Evolutionary conservation across 345 rosid species (phyloP), one percentile per base, ranked within the genome.

Genomic region (Gossypium mustelinum): DNA sequence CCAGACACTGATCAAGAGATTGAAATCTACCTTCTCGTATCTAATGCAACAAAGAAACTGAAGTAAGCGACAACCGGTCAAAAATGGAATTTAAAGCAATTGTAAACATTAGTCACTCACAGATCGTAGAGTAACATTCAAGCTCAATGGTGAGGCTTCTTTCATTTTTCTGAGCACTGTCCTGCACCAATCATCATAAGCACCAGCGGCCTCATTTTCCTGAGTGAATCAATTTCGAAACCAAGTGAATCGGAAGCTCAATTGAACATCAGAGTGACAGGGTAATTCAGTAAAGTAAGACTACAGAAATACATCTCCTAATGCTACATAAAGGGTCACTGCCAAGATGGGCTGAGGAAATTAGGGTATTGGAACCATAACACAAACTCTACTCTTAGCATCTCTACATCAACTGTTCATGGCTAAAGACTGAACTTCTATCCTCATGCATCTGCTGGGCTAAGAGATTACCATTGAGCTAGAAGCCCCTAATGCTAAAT

Each of bases 121-220:
- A 7, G 97, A 91, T 86, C 75, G 88, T 70, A 93, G 80, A 56
- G 92, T 81, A 68, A 95, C 82, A 89, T 91, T 93, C 81, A 95
- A 87, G 90, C 97, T 90, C 84, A 95, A 67, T 50, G 99, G 99
- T 50, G 99, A 91, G 72, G 97, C 97, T 80, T 86, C 99, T 79
- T 87, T 87, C 70, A 91, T 76, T 75, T 89, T 88, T 73, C 75
- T 79, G 29, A 93, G 87, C 47, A 89, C 79, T 66, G 57, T 73
- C 83, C 75, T 86, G 77, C 87, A 82, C 92, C 96, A 95, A 14
- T 84, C 91, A 79, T 86, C 90, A 70, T 74, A 47, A 44, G 90
- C 82, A 50, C 29, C 65, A 39, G 86, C 86, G 8, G 79, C 86
- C 77, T 89, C 97, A 57, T 75, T 86, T 82, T 92, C 90, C 97